Evolutionary conservation across 176 grass and related monocot species (phyloP), one percentile per base, ranked within the genome.

Genomic region (Zizania latifolia): DNA sequence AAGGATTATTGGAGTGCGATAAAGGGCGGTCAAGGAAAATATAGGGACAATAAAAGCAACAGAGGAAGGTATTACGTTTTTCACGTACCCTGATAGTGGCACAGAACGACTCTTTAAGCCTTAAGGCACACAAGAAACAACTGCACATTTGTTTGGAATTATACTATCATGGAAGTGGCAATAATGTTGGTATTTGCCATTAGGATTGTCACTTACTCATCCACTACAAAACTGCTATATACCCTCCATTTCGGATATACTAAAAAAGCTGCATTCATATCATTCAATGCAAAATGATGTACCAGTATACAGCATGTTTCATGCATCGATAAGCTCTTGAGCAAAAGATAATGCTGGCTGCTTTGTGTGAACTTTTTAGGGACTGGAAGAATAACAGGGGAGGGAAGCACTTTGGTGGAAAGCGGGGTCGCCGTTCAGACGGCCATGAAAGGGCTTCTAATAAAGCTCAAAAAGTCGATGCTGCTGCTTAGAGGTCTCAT

Each of bases 1-100:
- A 91, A 90, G 34, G 92, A 94, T 40, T 99, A 99, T 68, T 99
- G 95, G 95, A 92, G 58, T 75, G 80, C 69, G 44, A 88, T 88
- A 65, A 81, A 79, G 30, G 84, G 84, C 0, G 36, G 62, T 40
- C 87, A 87, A 63, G 87, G 73, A 24, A 84, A 77, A 28, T 73
- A 56, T 66, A 89, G 74, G 45, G 81, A 79, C 26, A 89, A 62
- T 40, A 83, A 44, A 68, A 81, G 68, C 45, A 75, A 82, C 81
- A 93, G n/a, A 58, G 87, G 87, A 83, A 86, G 91, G 91, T 93
- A 68, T 10, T 48, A 35, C 62, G 27, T 33, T 19, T 48, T 58
- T 2, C 48, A 17, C 40, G 3, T 43, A 15, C 12, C 40, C 11
- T 12, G 1, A 1, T 41, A 1, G 39, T 70, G n/a, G 19, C 28